Evolutionary conservation across 495 filamentous ascomycete genomes (phyloP), one percentile per base, ranked within the genome.

Genomic region (Penicillium bialowiezense): DNA sequence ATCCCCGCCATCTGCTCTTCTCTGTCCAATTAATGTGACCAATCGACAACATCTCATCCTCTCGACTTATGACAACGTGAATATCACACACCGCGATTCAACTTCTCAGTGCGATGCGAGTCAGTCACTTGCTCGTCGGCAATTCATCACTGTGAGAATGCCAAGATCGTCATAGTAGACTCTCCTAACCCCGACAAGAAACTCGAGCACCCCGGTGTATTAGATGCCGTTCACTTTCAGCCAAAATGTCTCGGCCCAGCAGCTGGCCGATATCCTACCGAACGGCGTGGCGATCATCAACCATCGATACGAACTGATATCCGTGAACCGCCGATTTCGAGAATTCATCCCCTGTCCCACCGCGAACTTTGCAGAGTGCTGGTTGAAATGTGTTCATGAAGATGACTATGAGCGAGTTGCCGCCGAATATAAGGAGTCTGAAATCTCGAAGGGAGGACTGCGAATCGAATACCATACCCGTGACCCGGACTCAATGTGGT

Each of bases 231-330:
- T 54, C 32, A 32, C 29, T 26, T 55, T 55, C 42, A 26, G 40
- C 21, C 24, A 15, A 13, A 51, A 47, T 28, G 40, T 51, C 34
- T 58, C 62, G 2, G 59, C 60, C 6, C 61, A 67, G 24, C 48
- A 63, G 47, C 57, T 68, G 31, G 64, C 62, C 23, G 57, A 68
- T 40, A 56, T 59, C 0, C 37, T 64, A 1, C 64, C 64, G 4
- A 51, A 38, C 24, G 59, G 59, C n/a, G 20, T 64, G 15, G 59
- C 55, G n/a, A 56, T 68, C 21, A 20, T 65, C 35, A 56, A 56
- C 36, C 18, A 53, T 29, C 28, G 26, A 37, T 54, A 68, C n/a
- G 46, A 58, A 18, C 26, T 43, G 10, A 23, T 61, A 9, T 63
- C 55, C 32, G 34, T 45, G 3, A 68, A 65, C 29, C 42, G 45